These are phyloP conservation scores for Epichloe scottii DNA, from an alignment of 2,329 filamentous ascomycete genomes.

Conservation along the genomic window DNA sequence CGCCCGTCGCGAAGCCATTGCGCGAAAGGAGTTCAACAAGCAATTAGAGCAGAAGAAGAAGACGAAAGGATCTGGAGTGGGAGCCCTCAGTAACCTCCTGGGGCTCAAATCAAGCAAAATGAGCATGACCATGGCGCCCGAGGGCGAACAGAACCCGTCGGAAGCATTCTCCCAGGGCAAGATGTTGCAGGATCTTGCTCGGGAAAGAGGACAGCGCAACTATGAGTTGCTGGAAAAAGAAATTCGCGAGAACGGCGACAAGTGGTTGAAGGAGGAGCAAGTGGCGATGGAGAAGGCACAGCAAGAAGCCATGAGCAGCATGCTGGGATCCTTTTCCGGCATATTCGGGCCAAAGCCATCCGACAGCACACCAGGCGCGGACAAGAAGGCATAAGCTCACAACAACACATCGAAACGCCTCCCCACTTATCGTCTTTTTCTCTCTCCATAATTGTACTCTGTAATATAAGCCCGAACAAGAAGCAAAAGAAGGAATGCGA, in stretches of 20 bases:
- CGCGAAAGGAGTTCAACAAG: conserved; percentile 74
- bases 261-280: conserved; percentile 91
- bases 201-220: conserved; percentile 80
- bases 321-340: conserved; percentile 61
- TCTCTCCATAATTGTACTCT: not conserved
- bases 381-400: conserved; percentile 9
- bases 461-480: not conserved
- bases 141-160: conserved; percentile 56
- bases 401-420: not conserved
- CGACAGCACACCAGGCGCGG: conserved; percentile 2
- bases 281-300: conserved; percentile 77
- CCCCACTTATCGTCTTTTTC: not conserved
- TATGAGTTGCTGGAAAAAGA: conserved; percentile 84
- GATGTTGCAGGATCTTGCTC: conserved; percentile 90
- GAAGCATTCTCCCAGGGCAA: conserved; percentile 85
- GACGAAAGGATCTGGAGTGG: conserved; percentile 45
- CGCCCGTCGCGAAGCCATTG: conserved; percentile 71
- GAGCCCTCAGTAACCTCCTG: conserved; percentile 56
- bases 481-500: not conserved
- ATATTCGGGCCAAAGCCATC: conserved; percentile 14
- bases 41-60: conserved; percentile 59
- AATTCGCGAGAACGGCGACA: conserved; percentile 84
- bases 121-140: conserved; percentile 45
- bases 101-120: conserved; percentile 63
- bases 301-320: conserved; percentile 82